Percentiles rank a stretch among this genome's conserved stretches.
These are phyloP conservation scores for Solioccasus polychromus DNA, from an alignment of 768 basidiomycete species.

Conservation along the genomic window DNA sequence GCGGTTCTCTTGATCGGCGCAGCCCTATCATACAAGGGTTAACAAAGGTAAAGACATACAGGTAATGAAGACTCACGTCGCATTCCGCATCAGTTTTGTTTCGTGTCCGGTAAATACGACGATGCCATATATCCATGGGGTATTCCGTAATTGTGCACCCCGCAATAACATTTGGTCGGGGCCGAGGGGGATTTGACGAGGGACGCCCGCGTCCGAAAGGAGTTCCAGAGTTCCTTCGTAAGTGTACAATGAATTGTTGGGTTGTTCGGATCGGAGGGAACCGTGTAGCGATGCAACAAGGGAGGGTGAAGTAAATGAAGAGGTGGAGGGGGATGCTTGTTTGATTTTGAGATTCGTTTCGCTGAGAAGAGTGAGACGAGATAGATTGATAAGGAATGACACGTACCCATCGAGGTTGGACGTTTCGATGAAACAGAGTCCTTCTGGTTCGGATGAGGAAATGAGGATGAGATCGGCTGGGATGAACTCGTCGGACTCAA, in stretches of 20 bases:
- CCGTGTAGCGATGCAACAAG: constrained; percentile 74
- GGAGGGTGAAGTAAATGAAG: constrained; percentile 72
- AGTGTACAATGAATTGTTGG: constrained; percentile 96
- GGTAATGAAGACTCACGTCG: constrained; percentile 65
- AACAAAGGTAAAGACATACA: background rate
- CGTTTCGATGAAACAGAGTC: constrained; percentile 96
- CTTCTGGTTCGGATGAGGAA: constrained; percentile 92
- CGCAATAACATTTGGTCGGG: constrained; percentile 93
- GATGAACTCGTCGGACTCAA: constrained; percentile 92
- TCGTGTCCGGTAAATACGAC: constrained; percentile 96
- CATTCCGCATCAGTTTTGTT: constrained; percentile 97
- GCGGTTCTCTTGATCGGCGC: constrained; percentile 96
- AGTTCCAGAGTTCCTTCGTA: constrained; percentile 83
- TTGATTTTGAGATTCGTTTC: constrained; percentile 99
- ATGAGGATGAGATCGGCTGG: constrained; percentile 91
- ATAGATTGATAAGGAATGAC: background rate
- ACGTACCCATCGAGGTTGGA: constrained; percentile 93
- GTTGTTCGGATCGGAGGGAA: constrained; percentile 89
- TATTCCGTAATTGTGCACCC: constrained; percentile 94
- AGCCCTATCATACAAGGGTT: constrained; percentile 47
- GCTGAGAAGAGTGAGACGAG: constrained; percentile 35
- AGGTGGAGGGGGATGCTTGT: constrained; percentile 83
- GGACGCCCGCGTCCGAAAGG: constrained; percentile 48
- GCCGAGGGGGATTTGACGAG: constrained; percentile 85
- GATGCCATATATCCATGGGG: constrained; percentile 93